Evolutionary conservation across 2,329 filamentous ascomycete genomes (phyloP).

Genomic region (Xylariales sp.): DNA sequence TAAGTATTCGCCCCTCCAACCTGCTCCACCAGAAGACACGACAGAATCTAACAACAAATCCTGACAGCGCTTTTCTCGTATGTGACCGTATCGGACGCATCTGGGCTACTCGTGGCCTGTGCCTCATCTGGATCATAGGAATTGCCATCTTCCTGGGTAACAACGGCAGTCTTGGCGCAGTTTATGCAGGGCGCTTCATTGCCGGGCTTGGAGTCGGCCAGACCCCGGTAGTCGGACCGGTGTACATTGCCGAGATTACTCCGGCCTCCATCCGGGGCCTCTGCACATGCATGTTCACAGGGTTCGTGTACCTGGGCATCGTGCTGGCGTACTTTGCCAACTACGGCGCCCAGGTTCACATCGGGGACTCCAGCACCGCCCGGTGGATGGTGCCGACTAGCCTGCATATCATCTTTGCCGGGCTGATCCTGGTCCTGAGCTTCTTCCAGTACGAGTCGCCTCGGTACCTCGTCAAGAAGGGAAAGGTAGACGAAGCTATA

Average conservation of each 20-base stretch:
- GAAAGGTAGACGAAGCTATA: slow-evolving; percentile 55
- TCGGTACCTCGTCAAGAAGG: slow-evolving; percentile 64
- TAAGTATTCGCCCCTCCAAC: slow-evolving; percentile 23
- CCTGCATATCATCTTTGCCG: slow-evolving; percentile 73
- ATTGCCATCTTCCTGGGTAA: slow-evolving; percentile 54
- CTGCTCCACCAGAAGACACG: slow-evolving; percentile 3
- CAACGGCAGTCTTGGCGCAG: slow-evolving; percentile 48
- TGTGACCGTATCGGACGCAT: slow-evolving; percentile 60
- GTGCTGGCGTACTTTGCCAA: slow-evolving; percentile 76
- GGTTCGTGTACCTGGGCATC: slow-evolving; percentile 71
- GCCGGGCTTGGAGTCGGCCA: slow-evolving; percentile 44
- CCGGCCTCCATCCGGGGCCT: slow-evolving; percentile 67
- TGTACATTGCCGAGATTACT: slow-evolving; percentile 70
- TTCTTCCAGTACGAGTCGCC: slow-evolving; percentile 68
- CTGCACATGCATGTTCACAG: slow-evolving; percentile 67
- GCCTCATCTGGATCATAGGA: slow-evolving; percentile 52
- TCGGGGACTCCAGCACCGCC: slow-evolving; percentile 39
- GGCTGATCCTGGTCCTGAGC: slow-evolving; percentile 64
- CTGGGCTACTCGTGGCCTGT: slow-evolving; percentile 56
- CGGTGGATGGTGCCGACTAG: slow-evolving; percentile 64
- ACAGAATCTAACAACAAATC: not conserved
- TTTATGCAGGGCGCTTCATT: slow-evolving; percentile 64
- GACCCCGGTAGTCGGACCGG: slow-evolving; percentile 39
- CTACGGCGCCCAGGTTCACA: slow-evolving; percentile 52
- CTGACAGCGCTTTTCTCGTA: slow-evolving; percentile 48